phyloP scores from a whole-genome alignment of 495 filamentous ascomycete species.

The Tuber melanosporum region DNA sequence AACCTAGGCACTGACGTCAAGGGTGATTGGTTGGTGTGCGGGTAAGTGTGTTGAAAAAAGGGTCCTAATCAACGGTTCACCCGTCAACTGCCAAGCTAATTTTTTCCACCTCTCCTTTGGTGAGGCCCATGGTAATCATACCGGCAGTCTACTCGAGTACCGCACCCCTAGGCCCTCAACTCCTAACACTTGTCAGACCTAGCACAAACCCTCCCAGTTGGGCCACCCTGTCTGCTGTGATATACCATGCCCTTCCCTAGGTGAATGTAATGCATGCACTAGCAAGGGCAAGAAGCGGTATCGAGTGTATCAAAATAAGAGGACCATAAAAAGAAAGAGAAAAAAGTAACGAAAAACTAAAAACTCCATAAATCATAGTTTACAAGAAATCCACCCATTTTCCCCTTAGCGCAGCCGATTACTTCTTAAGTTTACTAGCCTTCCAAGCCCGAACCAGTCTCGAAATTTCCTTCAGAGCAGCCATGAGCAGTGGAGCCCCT shows the following conservation, averaged over 20 bases:
- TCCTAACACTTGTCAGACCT: background rate
- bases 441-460: constrained; percentile 32
- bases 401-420: background rate
- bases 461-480: constrained; percentile 62
- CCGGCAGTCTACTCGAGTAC: too few relatives aligned
- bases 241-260: background rate
- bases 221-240: background rate
- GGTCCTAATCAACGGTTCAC: background rate
- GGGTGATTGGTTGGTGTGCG: background rate
- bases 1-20: background rate
- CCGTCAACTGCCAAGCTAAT: background rate
- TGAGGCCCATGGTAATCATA: too few relatives aligned
- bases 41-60: background rate
- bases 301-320: background rate
- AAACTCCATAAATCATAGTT: constrained; percentile 5
- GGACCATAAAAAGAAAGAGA: background rate
- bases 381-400: background rate
- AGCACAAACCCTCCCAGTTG: background rate
- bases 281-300: background rate
- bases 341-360: background rate
- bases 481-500: constrained; percentile 81
- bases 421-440: constrained; percentile 3
- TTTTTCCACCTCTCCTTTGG: background rate
- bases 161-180: background rate
- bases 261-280: background rate